These are phyloP conservation scores for Maudiozyma bulderi DNA, from an alignment of 805 yeast species.

Conservation along the genomic window DNA sequence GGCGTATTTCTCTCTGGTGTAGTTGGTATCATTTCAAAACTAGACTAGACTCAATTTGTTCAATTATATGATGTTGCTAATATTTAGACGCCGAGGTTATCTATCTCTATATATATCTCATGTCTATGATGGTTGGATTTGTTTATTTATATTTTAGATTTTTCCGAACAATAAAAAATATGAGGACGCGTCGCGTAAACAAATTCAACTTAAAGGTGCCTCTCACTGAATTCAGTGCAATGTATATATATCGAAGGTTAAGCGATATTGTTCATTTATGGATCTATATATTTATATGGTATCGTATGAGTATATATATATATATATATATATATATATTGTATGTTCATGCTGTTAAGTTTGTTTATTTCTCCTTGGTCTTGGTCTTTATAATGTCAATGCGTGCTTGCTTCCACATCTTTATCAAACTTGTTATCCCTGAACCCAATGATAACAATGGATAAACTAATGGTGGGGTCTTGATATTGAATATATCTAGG, in stretches of 20 bases:
- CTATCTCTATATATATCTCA: too few species aligned
- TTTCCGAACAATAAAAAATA: too few species aligned
- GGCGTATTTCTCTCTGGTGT: neutral
- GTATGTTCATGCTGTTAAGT: neutral
- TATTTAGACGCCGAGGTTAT: too few species aligned
- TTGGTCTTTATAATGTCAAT: neutral
- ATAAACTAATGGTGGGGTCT: conserved; percentile 26
- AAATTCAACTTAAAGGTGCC: too few species aligned
- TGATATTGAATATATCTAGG: conserved; percentile 36
- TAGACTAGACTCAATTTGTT: neutral
- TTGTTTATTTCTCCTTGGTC: neutral
- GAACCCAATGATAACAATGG: conserved; percentile 24
- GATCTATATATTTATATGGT: neutral
- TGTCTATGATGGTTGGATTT: too few species aligned
- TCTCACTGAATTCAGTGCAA: too few species aligned
- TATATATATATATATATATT: neutral
- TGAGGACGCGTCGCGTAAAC: too few species aligned
- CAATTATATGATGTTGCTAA: too few species aligned
- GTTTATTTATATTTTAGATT: too few species aligned
- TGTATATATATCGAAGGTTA: too few species aligned
- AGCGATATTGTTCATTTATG: neutral
- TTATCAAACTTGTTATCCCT: conserved; percentile 23
- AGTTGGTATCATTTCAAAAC: neutral
- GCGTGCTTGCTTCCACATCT: conserved; percentile 19
- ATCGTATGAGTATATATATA: neutral